Evolutionary conservation across 331 rosid genomes (phyloP).

Genomic region (Spiraea crenata): DNA sequence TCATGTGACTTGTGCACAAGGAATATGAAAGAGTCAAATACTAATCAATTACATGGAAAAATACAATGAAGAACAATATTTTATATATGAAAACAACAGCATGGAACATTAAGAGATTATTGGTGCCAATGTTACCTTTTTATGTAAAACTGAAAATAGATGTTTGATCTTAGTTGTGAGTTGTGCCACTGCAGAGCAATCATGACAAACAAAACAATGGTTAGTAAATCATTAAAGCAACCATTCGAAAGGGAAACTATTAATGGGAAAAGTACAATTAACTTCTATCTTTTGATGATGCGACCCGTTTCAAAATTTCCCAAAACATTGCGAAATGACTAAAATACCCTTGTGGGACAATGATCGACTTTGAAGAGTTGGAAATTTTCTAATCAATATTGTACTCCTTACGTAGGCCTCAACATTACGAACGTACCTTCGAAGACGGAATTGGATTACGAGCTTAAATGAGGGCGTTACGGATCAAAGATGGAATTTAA

Average conservation of each 20-base stretch:
- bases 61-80: not conserved
- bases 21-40: not conserved
- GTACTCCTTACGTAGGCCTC: no score
- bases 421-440: no score
- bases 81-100: not conserved
- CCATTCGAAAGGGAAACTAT: not conserved
- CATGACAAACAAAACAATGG: conserved; percentile 1
- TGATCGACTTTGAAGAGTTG: no score
- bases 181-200: conserved; percentile 68
- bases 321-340: no score
- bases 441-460: no score
- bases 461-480: no score
- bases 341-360: no score
- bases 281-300: no score
- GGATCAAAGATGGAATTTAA: no score
- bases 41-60: not conserved
- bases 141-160: conserved; percentile 71
- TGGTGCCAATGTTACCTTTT: conserved; percentile 55
- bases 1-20: not conserved
- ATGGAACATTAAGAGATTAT: not conserved
- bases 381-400: no score
- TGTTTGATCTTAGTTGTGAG: conserved; percentile 86
- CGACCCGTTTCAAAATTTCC: no score
- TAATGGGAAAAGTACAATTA: no score
- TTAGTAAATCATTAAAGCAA: conserved; percentile 14